Evolutionary conservation across 2,329 filamentous ascomycete species (phyloP).

Genomic region (Decorospora gaudefroyi): DNA sequence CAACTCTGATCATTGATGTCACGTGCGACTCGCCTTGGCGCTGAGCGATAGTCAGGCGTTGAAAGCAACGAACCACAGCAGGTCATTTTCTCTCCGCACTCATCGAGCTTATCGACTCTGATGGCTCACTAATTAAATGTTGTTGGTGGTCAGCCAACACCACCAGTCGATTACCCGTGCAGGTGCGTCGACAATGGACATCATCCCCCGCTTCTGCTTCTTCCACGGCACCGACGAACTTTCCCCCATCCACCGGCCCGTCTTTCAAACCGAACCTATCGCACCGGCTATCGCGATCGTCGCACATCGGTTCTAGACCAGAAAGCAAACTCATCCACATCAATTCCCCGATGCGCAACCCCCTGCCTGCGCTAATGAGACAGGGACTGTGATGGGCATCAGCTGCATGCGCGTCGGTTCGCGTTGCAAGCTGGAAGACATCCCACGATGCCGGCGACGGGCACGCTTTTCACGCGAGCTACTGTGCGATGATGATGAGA

Average conservation of each 20-base stretch:
- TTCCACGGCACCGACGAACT: background rate
- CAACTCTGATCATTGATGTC: too few relatives aligned
- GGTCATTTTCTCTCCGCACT: too few relatives aligned
- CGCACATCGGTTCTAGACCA: background rate
- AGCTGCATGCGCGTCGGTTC: conserved; percentile 2
- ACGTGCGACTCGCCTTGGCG: too few relatives aligned
- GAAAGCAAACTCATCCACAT: background rate
- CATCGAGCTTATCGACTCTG: too few relatives aligned
- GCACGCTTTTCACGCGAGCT: conserved; percentile 12
- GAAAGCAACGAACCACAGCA: too few relatives aligned
- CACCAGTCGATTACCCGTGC: background rate
- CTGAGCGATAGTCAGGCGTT: too few relatives aligned
- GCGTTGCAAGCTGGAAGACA: background rate
- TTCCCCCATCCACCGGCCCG: conserved; percentile 4
- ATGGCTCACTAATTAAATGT: too few relatives aligned
- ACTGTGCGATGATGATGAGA: conserved; percentile 3
- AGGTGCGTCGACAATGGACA: conserved; percentile 13
- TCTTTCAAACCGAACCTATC: conserved; percentile 1
- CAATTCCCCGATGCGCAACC: conserved; percentile 2
- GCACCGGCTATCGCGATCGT: conserved; percentile 1
- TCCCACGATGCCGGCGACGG: conserved; percentile 4
- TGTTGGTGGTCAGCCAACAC: too few relatives aligned
- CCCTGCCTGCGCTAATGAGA: conserved; percentile 15
- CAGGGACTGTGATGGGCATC: conserved; percentile 6
- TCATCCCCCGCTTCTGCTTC: conserved; percentile 14